Evolutionary conservation across 768 basidiomycete species (phyloP).

Genomic region (Suillus variegatus): DNA sequence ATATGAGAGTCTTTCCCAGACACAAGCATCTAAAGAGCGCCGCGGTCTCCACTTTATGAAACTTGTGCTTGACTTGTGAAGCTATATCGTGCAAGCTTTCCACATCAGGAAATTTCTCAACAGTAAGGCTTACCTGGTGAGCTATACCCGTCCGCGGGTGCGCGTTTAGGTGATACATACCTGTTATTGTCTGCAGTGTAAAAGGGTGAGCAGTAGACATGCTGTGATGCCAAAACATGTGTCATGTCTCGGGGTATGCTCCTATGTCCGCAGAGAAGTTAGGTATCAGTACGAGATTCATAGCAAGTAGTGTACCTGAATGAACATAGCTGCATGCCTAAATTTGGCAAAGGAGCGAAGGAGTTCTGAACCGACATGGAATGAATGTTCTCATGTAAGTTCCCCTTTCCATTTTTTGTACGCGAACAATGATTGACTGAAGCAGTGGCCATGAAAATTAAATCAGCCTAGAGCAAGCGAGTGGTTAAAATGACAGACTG

Average conservation of each 20-base stretch:
- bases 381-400: not conserved
- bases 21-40: not conserved
- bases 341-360: not conserved
- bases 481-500: too few relatives aligned
- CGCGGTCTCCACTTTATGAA: not conserved
- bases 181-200: not conserved
- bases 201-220: not conserved
- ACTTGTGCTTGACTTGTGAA: not conserved
- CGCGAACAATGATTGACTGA: not conserved
- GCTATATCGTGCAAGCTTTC: not conserved
- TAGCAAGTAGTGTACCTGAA: not conserved
- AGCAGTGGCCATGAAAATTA: not conserved
- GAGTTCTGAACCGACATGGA: not conserved
- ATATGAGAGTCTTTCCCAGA: not conserved
- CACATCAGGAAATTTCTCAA: not conserved
- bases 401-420: not conserved
- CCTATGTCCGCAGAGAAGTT: not conserved
- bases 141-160: not conserved
- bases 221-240: not conserved
- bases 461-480: not conserved
- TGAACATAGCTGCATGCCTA: not conserved
- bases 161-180: not conserved
- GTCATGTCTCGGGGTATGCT: not conserved
- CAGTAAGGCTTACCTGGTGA: not conserved
- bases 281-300: not conserved